Evolutionary conservation across 805 yeast species (phyloP), one percentile per base, ranked within the genome.

Genomic region (Nakazawaea siamensis): DNA sequence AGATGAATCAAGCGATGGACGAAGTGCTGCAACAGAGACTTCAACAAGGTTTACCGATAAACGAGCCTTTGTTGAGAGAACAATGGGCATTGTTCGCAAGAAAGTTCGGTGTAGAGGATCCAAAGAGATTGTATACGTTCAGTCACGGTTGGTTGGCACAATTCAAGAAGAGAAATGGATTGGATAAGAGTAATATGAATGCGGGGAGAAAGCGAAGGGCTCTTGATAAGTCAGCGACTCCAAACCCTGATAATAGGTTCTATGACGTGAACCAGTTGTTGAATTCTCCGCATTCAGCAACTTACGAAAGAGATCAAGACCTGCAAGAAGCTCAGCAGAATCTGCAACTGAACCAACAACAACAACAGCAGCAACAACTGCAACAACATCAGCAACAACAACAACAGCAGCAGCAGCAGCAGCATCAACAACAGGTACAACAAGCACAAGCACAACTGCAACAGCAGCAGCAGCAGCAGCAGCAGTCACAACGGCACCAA

Each of bases 81-180:
- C 67, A 70, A 46, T 75, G 82, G 82, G 57, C 65, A 11, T 54
- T 62, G 20, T 70, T 61, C 45, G 80, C 79, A 2, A 67, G 67
- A 38, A 60, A 65, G 45, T 70, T 51, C 47, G 80, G 80, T 8
- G 78, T 75, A 2, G 70, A 66, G 6, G 77, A 75, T 44, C 79
- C 80, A 3, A 75, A 74, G 47, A 54, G 82, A 36, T 50, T 69
- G 37, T 64, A 61, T 18, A 61, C 66, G 12, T 75, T 73, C 42
- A 68, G 76, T 43, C 80, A 74, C 49, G 82, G 82, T 7, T 75
- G 81, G 81, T 52, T 75, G 28, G 58, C 71, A 10, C 77, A 70
- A 45, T 75, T 75, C 52, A 75, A 75, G 50, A 73, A 70, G 43
- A 54, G 80, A 33, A 78, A 74, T 45, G 76, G 71, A 1, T 50